Base-by-base conservation (phyloP, 2,329 filamentous ascomycete genomes). In the Colletotrichum liriopes region DNA sequence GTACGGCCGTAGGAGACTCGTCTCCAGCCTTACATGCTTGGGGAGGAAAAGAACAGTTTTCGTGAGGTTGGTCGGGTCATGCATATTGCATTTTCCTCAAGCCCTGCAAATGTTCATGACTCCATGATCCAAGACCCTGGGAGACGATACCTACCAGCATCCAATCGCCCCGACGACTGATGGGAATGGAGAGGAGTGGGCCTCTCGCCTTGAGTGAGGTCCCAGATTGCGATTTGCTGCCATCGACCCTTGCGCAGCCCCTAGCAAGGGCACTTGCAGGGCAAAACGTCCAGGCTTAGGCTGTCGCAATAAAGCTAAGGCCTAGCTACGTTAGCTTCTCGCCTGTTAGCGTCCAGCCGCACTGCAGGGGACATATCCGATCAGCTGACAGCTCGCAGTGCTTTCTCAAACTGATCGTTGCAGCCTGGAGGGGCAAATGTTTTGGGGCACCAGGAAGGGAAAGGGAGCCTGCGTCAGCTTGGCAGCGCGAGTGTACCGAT, bases 321-420 rank as follows among this genome's bases (percentile, higher is more conserved):
- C 49, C 37, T 23, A 20, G 56, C 63, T 11, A 26, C 29, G 47
- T 56, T 61, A 43, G 55, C 51, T 56, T 39, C n/a, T 18, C 26
- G 20, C 32, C n/a, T 23, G 18, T 41, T 72, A 72, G 65, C 65
- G 69, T 45, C 58, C 69, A 72, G 69, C 69, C 69, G 65, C 59
- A 69, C 49, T 69, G 52, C 69, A 72, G 69, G 69, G 69, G 69
- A 52, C 43, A 43, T 35, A 54, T 4, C 69, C 64, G 43, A 63
- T 39, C 41, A 39, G 23, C n/a, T 49, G 37, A 39, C 35, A 52
- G 47, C 23, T 39, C 43, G 26, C 52, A 37, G n/a, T 59, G 52
- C 26, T 54, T n/a, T 43, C 47, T 51, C 23, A 26, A 32, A 23
- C 14, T 20, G 47, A n/a, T 29, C 8, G 23, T n/a, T 37, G 26